Evolutionary conservation across 805 yeast genomes (phyloP).

Genomic region (Candida boidinii): DNA sequence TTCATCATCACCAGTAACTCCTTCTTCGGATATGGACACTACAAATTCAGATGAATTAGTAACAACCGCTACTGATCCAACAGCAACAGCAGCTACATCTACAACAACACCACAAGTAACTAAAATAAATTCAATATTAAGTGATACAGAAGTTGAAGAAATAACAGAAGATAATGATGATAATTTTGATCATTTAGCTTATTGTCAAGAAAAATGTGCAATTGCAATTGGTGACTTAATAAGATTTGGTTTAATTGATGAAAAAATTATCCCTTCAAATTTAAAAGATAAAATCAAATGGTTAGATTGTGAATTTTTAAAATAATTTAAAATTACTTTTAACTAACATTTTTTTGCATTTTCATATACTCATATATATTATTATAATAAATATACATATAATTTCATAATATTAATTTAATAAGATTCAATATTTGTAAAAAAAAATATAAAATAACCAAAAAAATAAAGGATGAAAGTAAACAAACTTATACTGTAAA

Average conservation of each 20-base stretch:
- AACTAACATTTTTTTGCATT: too few relatives aligned
- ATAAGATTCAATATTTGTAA: too few relatives aligned
- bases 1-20: too few relatives aligned
- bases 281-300: constrained; percentile 30
- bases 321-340: too few relatives aligned
- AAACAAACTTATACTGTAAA: background rate
- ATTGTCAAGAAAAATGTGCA: constrained; percentile 66
- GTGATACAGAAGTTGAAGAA: constrained; percentile 19
- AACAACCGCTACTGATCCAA: too few relatives aligned
- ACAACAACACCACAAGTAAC: too few relatives aligned
- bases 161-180: constrained; percentile 33
- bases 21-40: constrained; percentile 13
- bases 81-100: too few relatives aligned
- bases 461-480: constrained; percentile 4
- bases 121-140: too few relatives aligned
- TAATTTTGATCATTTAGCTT: constrained; percentile 69
- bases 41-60: constrained; percentile 19
- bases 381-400: background rate
- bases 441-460: background rate
- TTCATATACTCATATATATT: too few relatives aligned
- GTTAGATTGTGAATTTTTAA: constrained; percentile 27
- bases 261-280: constrained; percentile 20
- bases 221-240: constrained; percentile 70
- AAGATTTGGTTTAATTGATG: constrained; percentile 43
- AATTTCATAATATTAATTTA: too few relatives aligned